Percentiles rank a stretch among this genome's conserved stretches.
Conservation (phyloP, 1,284 basidiomycete species). For the Sanghuangporus baumii region DNA sequence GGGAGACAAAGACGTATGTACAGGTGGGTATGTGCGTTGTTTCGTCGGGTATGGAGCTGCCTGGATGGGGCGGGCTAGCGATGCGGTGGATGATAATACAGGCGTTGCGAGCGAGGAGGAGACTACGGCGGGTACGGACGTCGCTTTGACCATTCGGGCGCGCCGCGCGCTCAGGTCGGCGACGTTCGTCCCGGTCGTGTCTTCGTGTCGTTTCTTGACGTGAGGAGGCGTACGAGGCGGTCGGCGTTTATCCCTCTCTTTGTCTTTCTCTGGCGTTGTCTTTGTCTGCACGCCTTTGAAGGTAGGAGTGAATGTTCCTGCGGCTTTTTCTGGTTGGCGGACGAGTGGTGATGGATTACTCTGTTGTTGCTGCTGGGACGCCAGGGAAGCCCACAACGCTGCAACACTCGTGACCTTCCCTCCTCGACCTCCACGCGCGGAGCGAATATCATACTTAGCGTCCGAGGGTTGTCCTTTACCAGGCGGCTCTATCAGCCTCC, state of each 20-base stretch:
- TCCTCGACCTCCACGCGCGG: constrained; percentile 72
- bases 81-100: constrained; percentile 65
- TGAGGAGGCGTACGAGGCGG: constrained; percentile 9
- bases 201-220: constrained; percentile 17
- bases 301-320: background rate
- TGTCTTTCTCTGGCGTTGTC: background rate
- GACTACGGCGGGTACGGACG: constrained; percentile 58
- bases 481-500: constrained; percentile 22
- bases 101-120: constrained; percentile 67
- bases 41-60: constrained; percentile 9
- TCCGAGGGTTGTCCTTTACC: constrained; percentile 36
- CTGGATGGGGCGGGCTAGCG: constrained; percentile 48
- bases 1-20: background rate
- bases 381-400: constrained; percentile 61
- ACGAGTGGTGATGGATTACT: background rate
- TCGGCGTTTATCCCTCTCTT: background rate
- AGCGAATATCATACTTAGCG: constrained; percentile 65
- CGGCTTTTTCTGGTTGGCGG: constrained; percentile 7
- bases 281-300: constrained; percentile 8
- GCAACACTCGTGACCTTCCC: constrained; percentile 71
- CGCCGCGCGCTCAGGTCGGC: constrained; percentile 26
- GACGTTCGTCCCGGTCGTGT: constrained; percentile 8
- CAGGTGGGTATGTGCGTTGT: constrained; percentile 12
- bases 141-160: constrained; percentile 40
- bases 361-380: constrained; percentile 11